Percentiles rank a stretch among this genome's conserved stretches.
Conservation (phyloP, 177 flowering plant genomes). For the Vitis hybrid region DNA sequence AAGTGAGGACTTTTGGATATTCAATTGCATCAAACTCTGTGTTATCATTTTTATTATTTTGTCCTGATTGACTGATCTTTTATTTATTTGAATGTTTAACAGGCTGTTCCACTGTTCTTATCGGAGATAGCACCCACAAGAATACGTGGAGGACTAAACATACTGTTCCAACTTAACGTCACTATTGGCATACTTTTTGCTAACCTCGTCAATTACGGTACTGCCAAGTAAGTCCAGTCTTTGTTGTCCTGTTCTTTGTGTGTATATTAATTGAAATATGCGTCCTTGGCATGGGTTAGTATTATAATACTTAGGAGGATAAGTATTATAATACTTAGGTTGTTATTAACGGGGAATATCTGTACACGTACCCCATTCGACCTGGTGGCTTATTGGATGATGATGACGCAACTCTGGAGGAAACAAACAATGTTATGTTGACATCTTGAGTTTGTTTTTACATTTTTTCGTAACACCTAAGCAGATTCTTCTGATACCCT, state of each 20-base stretch:
- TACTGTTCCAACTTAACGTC: conserved; percentile 86
- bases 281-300: too few species aligned
- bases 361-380: neutral
- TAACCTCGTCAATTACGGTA: conserved; percentile 84
- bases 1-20: too few species aligned
- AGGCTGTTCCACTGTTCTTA: conserved; percentile 93
- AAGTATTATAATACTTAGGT: neutral
- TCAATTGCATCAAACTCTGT: too few species aligned
- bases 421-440: too few species aligned
- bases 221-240: conserved; percentile 56
- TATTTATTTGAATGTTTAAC: conserved; percentile 11
- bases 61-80: neutral
- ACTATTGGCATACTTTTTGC: conserved; percentile 95
- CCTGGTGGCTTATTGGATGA: neutral
- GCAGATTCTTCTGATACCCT: too few species aligned
- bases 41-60: too few species aligned
- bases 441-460: too few species aligned
- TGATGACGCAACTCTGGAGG: too few species aligned
- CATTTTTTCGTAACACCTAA: too few species aligned
- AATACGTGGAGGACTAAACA: conserved; percentile 93
- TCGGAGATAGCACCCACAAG: conserved; percentile 98
- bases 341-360: neutral
- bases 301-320: neutral
- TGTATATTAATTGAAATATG: too few species aligned
- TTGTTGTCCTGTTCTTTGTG: neutral